Conservation (phyloP, 192 early-diverging fungal genomes). For the Coemansia brasiliensis region DNA sequence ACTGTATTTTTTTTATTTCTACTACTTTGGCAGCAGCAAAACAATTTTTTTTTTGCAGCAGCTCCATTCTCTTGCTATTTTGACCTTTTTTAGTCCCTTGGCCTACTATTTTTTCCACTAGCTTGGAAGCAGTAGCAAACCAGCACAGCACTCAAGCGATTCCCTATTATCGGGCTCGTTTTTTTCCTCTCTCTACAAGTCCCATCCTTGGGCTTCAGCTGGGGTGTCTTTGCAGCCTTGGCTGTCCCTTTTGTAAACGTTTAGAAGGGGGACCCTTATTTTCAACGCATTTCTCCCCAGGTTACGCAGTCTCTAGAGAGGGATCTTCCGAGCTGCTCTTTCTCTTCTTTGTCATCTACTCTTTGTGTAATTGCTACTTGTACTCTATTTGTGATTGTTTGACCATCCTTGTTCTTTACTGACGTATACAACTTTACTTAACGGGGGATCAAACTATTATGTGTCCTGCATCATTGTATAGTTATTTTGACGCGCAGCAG, state of each 20-base stretch:
- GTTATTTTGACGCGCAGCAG: conserved; percentile 55
- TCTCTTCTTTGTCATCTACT: conserved; percentile 1
- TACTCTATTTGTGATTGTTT: conserved; percentile 17
- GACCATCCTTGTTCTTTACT: neutral
- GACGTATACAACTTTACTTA: neutral
- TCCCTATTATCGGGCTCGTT: neutral
- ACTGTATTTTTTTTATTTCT: conserved; percentile 5
- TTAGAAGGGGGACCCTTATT: conserved; percentile 2
- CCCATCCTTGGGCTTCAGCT: no score
- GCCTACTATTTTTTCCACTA: conserved; percentile 1
- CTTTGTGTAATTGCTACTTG: conserved; percentile 5
- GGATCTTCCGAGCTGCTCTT: neutral
- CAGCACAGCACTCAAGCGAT: neutral
- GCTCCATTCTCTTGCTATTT: neutral
- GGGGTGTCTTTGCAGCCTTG: conserved; percentile 7
- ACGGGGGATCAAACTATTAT: conserved; percentile 10
- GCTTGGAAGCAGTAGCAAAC: conserved; percentile 7
- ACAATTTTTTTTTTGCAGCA: neutral
- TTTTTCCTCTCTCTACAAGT: no score
- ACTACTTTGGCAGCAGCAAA: neutral
- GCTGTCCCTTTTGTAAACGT: conserved; percentile 1
- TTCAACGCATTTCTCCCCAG: conserved; percentile 1
- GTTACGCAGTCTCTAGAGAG: conserved; percentile 11
- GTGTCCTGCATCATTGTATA: conserved; percentile 49
- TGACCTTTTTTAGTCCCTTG: neutral